These are phyloP conservation scores for Syncephalastrum racemosum DNA, from an alignment of 371 early-diverging fungal genomes.

Conservation along the genomic window DNA sequence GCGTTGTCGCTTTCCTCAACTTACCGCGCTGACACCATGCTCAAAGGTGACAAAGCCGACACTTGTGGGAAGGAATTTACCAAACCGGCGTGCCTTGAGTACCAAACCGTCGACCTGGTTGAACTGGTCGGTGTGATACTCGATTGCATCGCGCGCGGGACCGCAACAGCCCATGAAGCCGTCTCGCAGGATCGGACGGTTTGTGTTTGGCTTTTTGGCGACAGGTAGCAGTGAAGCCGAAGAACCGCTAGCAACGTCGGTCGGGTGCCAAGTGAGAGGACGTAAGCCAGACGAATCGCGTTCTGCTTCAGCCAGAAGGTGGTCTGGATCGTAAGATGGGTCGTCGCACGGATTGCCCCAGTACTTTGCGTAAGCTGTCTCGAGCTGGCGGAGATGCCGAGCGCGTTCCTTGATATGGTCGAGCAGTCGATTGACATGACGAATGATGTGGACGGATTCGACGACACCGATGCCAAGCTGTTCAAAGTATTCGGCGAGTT, in stretches of 20 bases:
- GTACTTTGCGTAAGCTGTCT: slow-evolving; percentile 41
- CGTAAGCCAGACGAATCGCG: slow-evolving; percentile 13
- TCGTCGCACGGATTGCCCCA: slow-evolving; percentile 52
- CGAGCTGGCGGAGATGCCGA: slow-evolving; percentile 39
- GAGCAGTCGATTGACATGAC: slow-evolving; percentile 52
- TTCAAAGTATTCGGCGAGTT: slow-evolving; percentile 60
- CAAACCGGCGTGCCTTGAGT: slow-evolving; percentile 53
- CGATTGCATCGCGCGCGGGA: slow-evolving; percentile 65
- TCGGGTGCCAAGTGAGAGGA: slow-evolving; percentile 13
- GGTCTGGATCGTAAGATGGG: slow-evolving; percentile 37
- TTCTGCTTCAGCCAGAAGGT: slow-evolving; percentile 35
- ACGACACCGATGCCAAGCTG: slow-evolving; percentile 57
- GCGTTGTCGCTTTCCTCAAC: slow-evolving; percentile 10
- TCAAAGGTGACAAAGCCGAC: slow-evolving; percentile 84
- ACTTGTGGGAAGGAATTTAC: slow-evolving; percentile 57
- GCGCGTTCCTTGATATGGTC: slow-evolving; percentile 49
- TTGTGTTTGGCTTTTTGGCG: slow-evolving; percentile 7
- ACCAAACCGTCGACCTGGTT: slow-evolving; percentile 62
- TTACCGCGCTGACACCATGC: slow-evolving; percentile 62
- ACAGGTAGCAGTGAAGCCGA: slow-evolving; percentile 18
- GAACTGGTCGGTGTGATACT: slow-evolving; percentile 64
- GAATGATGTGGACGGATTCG: slow-evolving; percentile 58
- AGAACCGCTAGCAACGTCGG: slow-evolving; percentile 3
- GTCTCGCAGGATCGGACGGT: slow-evolving; percentile 28
- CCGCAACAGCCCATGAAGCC: slow-evolving; percentile 46